Evolutionary conservation across 2,329 filamentous ascomycete species (phyloP).

Genomic region (Penicillium sp.): DNA sequence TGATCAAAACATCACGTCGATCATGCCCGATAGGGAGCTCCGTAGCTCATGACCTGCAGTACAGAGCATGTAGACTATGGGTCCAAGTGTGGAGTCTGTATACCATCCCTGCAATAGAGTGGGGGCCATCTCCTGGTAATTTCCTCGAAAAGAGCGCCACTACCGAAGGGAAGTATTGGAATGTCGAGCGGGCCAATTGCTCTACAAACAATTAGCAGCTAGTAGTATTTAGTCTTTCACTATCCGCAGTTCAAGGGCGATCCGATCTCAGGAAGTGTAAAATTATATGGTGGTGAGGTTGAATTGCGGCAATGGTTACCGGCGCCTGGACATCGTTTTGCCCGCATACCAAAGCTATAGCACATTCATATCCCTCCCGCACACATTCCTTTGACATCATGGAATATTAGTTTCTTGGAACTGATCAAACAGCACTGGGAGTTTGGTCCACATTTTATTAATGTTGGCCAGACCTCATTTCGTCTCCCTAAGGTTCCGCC

Average conservation of each 20-base stretch:
- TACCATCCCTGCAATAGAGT: slow-evolving; percentile 11
- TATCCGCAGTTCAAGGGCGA: background rate
- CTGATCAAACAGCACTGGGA: background rate
- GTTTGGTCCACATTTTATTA: background rate
- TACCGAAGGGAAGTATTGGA: slow-evolving; percentile 3
- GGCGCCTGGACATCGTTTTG: background rate
- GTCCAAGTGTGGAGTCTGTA: background rate
- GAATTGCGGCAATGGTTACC: background rate
- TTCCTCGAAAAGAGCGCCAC: slow-evolving; percentile 2
- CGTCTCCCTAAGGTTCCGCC: background rate
- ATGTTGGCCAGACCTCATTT: background rate
- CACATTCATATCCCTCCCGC: slow-evolving; percentile 12
- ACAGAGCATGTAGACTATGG: background rate
- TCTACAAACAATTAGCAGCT: background rate
- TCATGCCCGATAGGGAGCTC: background rate
- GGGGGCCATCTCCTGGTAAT: background rate
- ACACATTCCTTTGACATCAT: slow-evolving; percentile 16
- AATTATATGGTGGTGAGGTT: background rate
- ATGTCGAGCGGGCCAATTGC: slow-evolving; percentile 3
- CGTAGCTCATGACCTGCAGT: background rate
- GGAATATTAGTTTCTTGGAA: background rate
- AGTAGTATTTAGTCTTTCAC: background rate
- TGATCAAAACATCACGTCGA: slow-evolving; percentile 9
- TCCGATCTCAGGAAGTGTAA: background rate
- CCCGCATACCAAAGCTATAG: slow-evolving; percentile 12